A percentile compares a stretch with the other conserved stretches of the same genome.
phyloP scores from a whole-genome alignment of 2,329 filamentous ascomycete genomes.

The Hypoxylon rubiginosum region DNA sequence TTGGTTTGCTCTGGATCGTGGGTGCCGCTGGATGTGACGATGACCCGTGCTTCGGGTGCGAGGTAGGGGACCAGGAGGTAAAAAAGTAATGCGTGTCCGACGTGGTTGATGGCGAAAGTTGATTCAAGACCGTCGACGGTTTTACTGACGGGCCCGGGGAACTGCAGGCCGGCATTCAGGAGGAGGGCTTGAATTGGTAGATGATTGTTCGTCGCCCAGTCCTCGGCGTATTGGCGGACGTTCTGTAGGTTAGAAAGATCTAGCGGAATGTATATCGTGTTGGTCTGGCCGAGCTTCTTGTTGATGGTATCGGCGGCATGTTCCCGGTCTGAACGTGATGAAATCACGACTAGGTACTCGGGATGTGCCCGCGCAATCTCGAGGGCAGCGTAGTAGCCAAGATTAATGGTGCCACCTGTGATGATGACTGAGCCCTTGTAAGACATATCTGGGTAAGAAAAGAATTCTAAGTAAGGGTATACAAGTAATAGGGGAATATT shows the following conservation, averaged over 20 bases:
- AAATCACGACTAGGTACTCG: slow-evolving; percentile 58
- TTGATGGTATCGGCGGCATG: slow-evolving; percentile 60
- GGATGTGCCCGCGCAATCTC: slow-evolving; percentile 57
- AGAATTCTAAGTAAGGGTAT: not conserved
- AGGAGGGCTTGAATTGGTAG: slow-evolving; percentile 60
- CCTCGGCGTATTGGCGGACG: slow-evolving; percentile 58
- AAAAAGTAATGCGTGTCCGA: slow-evolving; percentile 65
- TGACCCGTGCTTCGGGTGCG: slow-evolving; percentile 57
- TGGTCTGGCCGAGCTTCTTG: slow-evolving; percentile 54
- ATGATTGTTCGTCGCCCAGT: slow-evolving; percentile 52
- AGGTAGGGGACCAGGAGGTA: slow-evolving; percentile 60
- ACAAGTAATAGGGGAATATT: not conserved
- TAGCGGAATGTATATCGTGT: slow-evolving; percentile 58
- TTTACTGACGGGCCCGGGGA: slow-evolving; percentile 53
- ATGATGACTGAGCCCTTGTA: slow-evolving; percentile 53
- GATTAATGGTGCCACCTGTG: slow-evolving; percentile 60
- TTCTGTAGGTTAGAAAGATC: slow-evolving; percentile 58
- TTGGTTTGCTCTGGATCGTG: slow-evolving; percentile 62
- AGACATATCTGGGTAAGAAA: slow-evolving; percentile 8
- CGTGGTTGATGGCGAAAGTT: slow-evolving; percentile 64
- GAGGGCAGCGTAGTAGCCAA: slow-evolving; percentile 60
- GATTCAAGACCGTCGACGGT: slow-evolving; percentile 60
- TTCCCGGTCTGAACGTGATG: slow-evolving; percentile 59
- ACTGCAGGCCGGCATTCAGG: slow-evolving; percentile 64
- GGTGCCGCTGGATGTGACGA: slow-evolving; percentile 60